These are phyloP conservation scores for Tetrapyrgos nigripes DNA, from an alignment of 1,284 basidiomycete genomes.

Conservation along the genomic window DNA sequence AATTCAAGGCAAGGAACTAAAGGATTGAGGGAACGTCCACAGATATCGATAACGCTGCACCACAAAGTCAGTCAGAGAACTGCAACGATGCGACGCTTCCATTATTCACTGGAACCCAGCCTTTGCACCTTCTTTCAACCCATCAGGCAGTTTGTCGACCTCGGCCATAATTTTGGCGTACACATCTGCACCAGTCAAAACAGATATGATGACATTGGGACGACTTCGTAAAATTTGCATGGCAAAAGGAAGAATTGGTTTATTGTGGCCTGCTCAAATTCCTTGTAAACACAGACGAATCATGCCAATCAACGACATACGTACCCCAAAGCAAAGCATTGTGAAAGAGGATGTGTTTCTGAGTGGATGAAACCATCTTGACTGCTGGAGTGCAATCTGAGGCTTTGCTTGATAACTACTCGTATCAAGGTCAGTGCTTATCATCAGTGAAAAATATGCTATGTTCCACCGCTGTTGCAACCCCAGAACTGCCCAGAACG, in stretches of 20 bases:
- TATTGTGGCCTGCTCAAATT: constrained; percentile 1
- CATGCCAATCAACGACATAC: not conserved
- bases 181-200: not conserved
- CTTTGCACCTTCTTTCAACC: not conserved
- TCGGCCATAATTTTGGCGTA: constrained; percentile 6
- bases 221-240: not conserved
- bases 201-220: not conserved
- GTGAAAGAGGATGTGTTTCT: not conserved
- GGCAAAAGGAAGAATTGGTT: constrained; percentile 6
- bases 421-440: too few relatives aligned
- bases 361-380: too few relatives aligned
- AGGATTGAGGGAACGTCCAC: not conserved
- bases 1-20: constrained; percentile 4
- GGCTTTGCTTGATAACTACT: too few relatives aligned
- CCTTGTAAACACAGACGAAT: not conserved
- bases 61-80: not conserved
- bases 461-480: too few relatives aligned
- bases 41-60: constrained; percentile 6
- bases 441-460: too few relatives aligned
- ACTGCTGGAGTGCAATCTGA: too few relatives aligned
- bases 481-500: too few relatives aligned
- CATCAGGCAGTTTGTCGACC: not conserved
- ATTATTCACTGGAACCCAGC: constrained; percentile 4
- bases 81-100: not conserved
- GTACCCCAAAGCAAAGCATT: not conserved